Evolutionary conservation across 768 basidiomycete genomes (phyloP).

Genomic region (Podaxis carcinomalis): DNA sequence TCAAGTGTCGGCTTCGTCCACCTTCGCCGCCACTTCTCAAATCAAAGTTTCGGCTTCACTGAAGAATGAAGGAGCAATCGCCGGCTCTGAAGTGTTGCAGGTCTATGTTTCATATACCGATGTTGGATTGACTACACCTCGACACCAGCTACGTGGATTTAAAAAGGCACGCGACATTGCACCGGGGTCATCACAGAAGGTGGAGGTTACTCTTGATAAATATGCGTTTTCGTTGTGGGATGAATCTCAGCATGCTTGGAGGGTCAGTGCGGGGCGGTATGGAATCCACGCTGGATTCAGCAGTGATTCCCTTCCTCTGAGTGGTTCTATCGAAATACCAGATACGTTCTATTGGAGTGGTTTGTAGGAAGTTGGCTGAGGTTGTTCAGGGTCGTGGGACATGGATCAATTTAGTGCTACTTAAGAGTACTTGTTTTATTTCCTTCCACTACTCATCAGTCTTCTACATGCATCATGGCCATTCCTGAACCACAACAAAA

Average conservation of each 20-base stretch:
- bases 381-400: neutral
- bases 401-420: neutral
- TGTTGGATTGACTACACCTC: conserved; percentile 48
- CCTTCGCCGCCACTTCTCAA: conserved; percentile 20
- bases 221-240: conserved; percentile 70
- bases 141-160: conserved; percentile 62
- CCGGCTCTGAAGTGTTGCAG: conserved; percentile 64
- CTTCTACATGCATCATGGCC: conserved; percentile 3
- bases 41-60: conserved; percentile 44
- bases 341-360: conserved; percentile 27
- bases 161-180: conserved; percentile 49
- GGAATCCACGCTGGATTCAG: conserved; percentile 41
- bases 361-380: conserved; percentile 16
- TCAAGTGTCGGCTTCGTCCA: conserved; percentile 25
- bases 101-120: conserved; percentile 55
- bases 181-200: conserved; percentile 37
- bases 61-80: conserved; percentile 47
- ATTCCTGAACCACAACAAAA: neutral
- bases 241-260: conserved; percentile 39
- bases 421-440: neutral
- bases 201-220: conserved; percentile 52
- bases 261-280: conserved; percentile 47
- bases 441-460: neutral
- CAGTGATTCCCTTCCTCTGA: conserved; percentile 25
- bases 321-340: conserved; percentile 19